Base-by-base conservation (phyloP, 2,329 filamentous ascomycete genomes). In the Hypoxylon sp. region DNA sequence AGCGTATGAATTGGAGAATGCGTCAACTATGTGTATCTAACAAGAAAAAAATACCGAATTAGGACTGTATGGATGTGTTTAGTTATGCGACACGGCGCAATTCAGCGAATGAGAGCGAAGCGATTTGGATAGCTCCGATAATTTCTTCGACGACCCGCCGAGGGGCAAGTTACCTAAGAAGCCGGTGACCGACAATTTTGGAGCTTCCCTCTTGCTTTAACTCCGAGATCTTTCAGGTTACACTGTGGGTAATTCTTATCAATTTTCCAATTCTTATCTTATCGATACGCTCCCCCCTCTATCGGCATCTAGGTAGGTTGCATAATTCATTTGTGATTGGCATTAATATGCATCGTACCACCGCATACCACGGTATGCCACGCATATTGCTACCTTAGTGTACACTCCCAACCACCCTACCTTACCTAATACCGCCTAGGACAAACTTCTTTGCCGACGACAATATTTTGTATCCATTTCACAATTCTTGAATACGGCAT, bases 121-220 rank as follows among this genome's bases (percentile, higher is more conserved):
- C 59, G 56, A 71, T 69, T 69, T 63, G 25, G 49, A 65, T 70
- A 75, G 69, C 69, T 74, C 72, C 73, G 73, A 76, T 73, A 74
- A 73, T 69, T 55, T 60, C 50, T 69, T 51, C 23, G 49, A 43
- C n/a, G 17, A 57, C 57, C 57, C 53, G 19, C 64, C 64, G 68
- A 62, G 60, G 41, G n/a, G 28, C 46, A 48, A 41, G 30, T 69
- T 65, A 65, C 28, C 28, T 30, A 30, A 30, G 28, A 70, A 63
- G 51, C 36, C 57, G 63, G 46, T 36, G 62, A 60, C 63, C 58
- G 62, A 63, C n/a, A n/a, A 25, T 48, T 64, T 48, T 64, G n/a
- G 32, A 38, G 17, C 34, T 43, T 17, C 25, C 34, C 28, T 46
- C 23, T 10, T 36, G 23, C n/a, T 63, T 69, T 72, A 74, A 68